Base-by-base conservation (phyloP, 208 protist species). In the Crithidia thermophila region DNA sequence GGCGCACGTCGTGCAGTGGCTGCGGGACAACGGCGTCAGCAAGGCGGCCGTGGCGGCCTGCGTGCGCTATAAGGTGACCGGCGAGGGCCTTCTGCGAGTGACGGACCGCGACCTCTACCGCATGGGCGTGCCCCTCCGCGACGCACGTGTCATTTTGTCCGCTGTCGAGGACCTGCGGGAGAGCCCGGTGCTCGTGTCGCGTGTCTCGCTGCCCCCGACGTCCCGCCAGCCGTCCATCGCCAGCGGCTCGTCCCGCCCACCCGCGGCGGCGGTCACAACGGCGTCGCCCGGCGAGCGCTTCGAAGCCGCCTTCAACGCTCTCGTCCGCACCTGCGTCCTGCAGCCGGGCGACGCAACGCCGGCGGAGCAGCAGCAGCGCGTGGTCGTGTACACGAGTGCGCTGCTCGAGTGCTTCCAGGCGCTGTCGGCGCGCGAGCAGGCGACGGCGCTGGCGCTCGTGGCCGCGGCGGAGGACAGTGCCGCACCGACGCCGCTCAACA, bases 321-420 rank as follows among this genome's bases (percentile, higher is more conserved):
- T 67, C 47, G 40, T 58, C 51, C 66, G 64, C 45, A 70, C 65
- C 53, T 71, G 49, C 51, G 47, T 37, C 1, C 23, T 28, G 30
- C 49, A 57, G 7, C n/a, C 56, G 10, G 37, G 30, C n/a, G 53
- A 63, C 23, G 43, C 36, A 9, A 70, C 68, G n/a, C 40, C 51
- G 14, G 31, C 67, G 6, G 53, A 77, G 40, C 64, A 75, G 20
- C 72, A 67, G 43, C 59, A 58, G 31, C 62, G 69, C n/a, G 57
- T 75, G 8, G 82, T 77, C 4, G 58, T 75, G 10, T 71, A 70
- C 31, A 72, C 83, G 2, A 79, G 75, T 37, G 71, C 61, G 3
- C 64, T 88, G 18, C 67, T 88, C 33, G 75, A 80, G 42, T 51
- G 68, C 59, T 88, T 88, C 45, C 82, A 80, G 34, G 67, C 55